Conservation (phyloP, 2,329 filamentous ascomycete species). For the Diaporthe sp. region DNA sequence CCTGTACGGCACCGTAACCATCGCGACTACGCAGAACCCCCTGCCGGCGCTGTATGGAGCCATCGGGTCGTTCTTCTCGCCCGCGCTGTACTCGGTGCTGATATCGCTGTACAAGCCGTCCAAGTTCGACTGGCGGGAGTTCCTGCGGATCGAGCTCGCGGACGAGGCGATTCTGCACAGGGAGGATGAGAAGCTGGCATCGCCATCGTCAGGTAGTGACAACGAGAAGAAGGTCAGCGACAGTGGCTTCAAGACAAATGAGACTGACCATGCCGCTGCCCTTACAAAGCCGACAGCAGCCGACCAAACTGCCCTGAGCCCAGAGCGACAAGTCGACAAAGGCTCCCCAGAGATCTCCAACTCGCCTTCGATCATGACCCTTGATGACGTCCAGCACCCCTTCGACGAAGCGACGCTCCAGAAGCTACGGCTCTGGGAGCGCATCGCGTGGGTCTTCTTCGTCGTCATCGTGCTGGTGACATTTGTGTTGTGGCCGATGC, state of each 20-base stretch:
- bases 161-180: constrained; percentile 50
- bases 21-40: constrained; percentile 53
- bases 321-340: neutral
- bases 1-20: constrained; percentile 54
- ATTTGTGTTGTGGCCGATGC: constrained; percentile 62
- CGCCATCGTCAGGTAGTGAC: constrained; percentile 5
- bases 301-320: neutral
- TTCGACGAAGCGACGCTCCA: constrained; percentile 52
- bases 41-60: constrained; percentile 59
- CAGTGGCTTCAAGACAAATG: neutral
- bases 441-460: constrained; percentile 55
- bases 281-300: neutral
- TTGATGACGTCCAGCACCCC: constrained; percentile 58
- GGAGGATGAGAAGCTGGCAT: neutral
- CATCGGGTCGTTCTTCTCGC: constrained; percentile 59
- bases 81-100: constrained; percentile 58
- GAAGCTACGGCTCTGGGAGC: constrained; percentile 52
- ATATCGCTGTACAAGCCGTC: constrained; percentile 56
- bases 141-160: constrained; percentile 59
- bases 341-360: constrained; percentile 22
- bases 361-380: constrained; percentile 36
- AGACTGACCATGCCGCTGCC: neutral
- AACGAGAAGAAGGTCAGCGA: neutral
- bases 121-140: constrained; percentile 52
- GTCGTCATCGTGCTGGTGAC: constrained; percentile 58